phyloP scores from a whole-genome alignment of 129 eudicot species.

The Flaveria trinervia region DNA sequence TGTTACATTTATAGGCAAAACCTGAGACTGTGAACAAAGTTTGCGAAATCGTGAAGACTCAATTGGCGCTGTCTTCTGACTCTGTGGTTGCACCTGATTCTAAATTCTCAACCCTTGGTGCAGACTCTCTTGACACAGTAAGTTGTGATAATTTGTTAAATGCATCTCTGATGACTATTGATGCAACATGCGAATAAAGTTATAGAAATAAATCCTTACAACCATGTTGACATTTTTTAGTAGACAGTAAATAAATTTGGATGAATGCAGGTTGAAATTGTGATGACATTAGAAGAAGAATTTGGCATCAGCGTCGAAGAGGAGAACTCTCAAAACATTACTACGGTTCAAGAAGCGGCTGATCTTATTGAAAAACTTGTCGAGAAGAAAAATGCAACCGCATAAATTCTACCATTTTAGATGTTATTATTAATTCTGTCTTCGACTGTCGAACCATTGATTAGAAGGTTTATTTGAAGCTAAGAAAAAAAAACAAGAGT shows the following conservation, averaged over 20 bases:
- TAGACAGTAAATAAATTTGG: not conserved
- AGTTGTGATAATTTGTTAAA: constrained; percentile 9
- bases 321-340: constrained; percentile 70
- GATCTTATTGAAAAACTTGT: constrained; percentile 66
- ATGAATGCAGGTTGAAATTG: constrained; percentile 64
- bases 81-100: constrained; percentile 54
- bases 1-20: constrained; percentile 50
- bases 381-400: constrained; percentile 45
- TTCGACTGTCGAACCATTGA: not conserved
- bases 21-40: constrained; percentile 62
- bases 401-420: constrained; percentile 11
- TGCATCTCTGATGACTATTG: not conserved
- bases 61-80: constrained; percentile 54
- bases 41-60: constrained; percentile 63
- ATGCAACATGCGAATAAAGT: not conserved
- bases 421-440: not conserved
- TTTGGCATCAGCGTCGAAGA: constrained; percentile 69
- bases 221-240: too few relatives aligned
- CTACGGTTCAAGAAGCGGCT: constrained; percentile 74
- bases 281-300: constrained; percentile 71
- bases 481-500: not conserved
- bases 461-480: constrained; percentile 25
- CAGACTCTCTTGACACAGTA: constrained; percentile 87
- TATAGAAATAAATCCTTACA: not conserved
- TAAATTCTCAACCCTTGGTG: constrained; percentile 68